These are phyloP conservation scores for Puccinia hordei DNA, from an alignment of 1,284 basidiomycete genomes.

Conservation along the genomic window DNA sequence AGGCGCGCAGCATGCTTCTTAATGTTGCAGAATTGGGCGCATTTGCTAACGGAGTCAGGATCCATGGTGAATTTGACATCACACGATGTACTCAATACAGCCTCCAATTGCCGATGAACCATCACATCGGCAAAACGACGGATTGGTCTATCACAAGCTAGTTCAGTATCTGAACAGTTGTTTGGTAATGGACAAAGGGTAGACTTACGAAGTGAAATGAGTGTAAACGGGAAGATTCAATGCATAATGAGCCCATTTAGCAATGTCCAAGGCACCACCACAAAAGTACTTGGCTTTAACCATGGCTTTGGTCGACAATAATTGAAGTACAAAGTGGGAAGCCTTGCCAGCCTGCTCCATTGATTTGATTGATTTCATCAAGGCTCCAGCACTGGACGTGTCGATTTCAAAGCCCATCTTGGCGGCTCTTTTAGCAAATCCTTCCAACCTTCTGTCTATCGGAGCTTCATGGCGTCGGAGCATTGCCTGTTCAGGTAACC, in stretches of 20 bases:
- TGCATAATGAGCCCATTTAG: conserved; percentile 93
- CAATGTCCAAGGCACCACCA: conserved; percentile 97
- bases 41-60: conserved; percentile 92
- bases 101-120: conserved; percentile 94
- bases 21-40: conserved; percentile 87
- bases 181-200: neutral
- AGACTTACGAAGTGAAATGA: conserved; percentile 73
- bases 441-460: conserved; percentile 79
- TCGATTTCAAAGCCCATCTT: conserved; percentile 83
- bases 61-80: conserved; percentile 94
- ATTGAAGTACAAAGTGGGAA: conserved; percentile 69
- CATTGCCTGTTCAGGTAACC: conserved; percentile 90
- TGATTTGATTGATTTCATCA: conserved; percentile 79
- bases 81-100: conserved; percentile 70
- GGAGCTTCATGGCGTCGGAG: conserved; percentile 91
- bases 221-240: conserved; percentile 91
- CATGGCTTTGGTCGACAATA: conserved; percentile 84
- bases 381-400: conserved; percentile 72
- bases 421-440: conserved; percentile 75
- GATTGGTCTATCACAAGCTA: conserved; percentile 53
- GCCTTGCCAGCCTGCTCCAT: conserved; percentile 71
- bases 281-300: conserved; percentile 96
- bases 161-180: conserved; percentile 5
- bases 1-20: conserved; percentile 85
- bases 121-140: conserved; percentile 81